These are phyloP conservation scores for Iris pallida DNA, from an alignment of 116 monocot species.

Conservation along the genomic window DNA sequence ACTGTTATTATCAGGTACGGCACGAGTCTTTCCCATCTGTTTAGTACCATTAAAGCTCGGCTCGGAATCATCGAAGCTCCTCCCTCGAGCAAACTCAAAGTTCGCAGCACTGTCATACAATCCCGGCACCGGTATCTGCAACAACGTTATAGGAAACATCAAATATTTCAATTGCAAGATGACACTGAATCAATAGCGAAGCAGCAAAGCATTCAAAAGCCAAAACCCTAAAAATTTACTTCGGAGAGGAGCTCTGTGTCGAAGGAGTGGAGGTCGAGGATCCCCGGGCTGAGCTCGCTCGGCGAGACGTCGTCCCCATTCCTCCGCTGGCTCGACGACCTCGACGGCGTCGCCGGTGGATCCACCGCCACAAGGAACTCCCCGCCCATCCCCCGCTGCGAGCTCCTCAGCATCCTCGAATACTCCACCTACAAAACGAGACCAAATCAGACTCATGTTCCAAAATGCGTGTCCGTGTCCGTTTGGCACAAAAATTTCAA, in stretches of 20 bases:
- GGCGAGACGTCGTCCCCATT: conserved; percentile 43
- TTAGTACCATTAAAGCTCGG: conserved; percentile 34
- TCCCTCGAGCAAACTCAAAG: conserved; percentile 31
- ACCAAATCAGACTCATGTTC: not conserved
- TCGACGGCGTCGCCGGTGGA: conserved; percentile 9
- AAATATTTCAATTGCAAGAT: no score
- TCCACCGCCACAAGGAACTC: conserved; percentile 33
- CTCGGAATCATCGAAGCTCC: conserved; percentile 67
- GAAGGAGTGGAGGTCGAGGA: conserved; percentile 86
- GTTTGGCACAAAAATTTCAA: no score
- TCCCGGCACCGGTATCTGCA: conserved; percentile 49
- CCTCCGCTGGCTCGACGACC: conserved; percentile 45
- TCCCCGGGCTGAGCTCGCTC: conserved; percentile 76
- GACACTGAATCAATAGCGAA: no score
- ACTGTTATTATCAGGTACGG: conserved; percentile 35
- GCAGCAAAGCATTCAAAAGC: no score
- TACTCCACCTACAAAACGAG: conserved; percentile 33
- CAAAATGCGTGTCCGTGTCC: no score
- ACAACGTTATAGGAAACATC: not conserved
- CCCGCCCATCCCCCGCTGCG: conserved; percentile 51
- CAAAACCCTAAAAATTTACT: conserved; percentile 21
- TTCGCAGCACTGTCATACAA: conserved; percentile 36
- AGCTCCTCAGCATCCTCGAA: conserved; percentile 59
- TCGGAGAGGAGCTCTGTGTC: conserved; percentile 88
- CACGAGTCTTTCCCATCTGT: conserved; percentile 23